phyloP scores from a whole-genome alignment of 345 rosid species.

The Dipteronia dyeriana region DNA sequence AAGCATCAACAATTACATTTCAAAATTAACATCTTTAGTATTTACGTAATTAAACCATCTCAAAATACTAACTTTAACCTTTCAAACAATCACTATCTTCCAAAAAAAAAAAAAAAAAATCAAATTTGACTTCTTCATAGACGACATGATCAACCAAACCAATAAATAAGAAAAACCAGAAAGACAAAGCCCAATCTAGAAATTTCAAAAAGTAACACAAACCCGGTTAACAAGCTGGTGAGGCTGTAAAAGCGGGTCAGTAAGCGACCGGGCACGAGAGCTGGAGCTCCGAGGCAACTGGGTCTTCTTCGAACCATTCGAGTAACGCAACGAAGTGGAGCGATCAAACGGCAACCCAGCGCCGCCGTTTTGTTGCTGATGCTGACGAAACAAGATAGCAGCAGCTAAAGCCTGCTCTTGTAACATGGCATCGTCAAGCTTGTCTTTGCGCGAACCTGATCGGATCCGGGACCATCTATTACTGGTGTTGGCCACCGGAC shows the following conservation, averaged over 20 bases:
- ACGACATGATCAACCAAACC: background rate
- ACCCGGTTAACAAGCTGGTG: constrained; percentile 92
- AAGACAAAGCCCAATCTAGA: background rate
- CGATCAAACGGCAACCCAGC: constrained; percentile 70
- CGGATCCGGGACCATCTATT: constrained; percentile 62
- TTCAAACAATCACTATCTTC: constrained; percentile 2
- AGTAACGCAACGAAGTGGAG: constrained; percentile 68
- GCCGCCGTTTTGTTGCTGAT: constrained; percentile 50
- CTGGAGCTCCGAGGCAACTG: constrained; percentile 91
- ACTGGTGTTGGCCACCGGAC: constrained; percentile 30
- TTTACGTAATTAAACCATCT: background rate
- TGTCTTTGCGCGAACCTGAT: constrained; percentile 61
- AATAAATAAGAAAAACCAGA: constrained; percentile 1
- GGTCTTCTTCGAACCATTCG: constrained; percentile 57
- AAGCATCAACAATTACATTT: background rate
- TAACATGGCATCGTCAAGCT: constrained; percentile 55
- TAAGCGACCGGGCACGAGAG: constrained; percentile 77
- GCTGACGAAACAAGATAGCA: constrained; percentile 67
- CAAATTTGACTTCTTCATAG: background rate
- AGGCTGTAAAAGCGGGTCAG: constrained; percentile 88
- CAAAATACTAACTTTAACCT: background rate
- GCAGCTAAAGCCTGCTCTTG: constrained; percentile 82
- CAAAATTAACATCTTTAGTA: background rate
- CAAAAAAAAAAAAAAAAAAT: background rate
- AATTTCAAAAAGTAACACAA: background rate